Evolutionary conservation across 257 asterid genomes (phyloP).

Genomic region (Nicotiana undulata): DNA sequence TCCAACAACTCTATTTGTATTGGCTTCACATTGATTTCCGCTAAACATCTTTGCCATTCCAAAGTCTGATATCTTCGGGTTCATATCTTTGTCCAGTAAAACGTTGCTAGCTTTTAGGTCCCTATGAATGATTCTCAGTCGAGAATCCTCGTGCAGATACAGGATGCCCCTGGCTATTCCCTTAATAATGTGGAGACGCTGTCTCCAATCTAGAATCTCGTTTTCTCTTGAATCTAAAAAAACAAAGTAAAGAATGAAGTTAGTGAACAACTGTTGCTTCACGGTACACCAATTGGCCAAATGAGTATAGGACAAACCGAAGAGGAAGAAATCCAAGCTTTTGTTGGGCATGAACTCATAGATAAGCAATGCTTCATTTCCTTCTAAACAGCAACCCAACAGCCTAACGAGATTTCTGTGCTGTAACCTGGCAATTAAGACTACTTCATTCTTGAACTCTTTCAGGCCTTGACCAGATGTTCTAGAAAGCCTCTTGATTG

Average conservation of each 20-base stretch:
- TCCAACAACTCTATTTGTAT: constrained; percentile 14
- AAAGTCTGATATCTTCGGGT: constrained; percentile 5
- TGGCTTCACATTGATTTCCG: background rate
- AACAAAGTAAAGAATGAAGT: background rate
- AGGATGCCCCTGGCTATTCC: constrained; percentile 3
- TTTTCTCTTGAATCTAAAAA: constrained; percentile 5
- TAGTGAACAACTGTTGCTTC: background rate
- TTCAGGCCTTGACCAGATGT: constrained; percentile 1
- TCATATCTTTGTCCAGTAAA: constrained; percentile 8
- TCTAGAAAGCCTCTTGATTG: constrained; percentile 4
- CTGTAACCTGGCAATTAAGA: constrained; percentile 2
- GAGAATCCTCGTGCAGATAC: constrained; percentile 7
- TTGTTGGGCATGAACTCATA: constrained; percentile 10
- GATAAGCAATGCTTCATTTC: background rate
- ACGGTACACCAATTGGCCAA: background rate
- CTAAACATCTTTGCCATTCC: constrained; percentile 5
- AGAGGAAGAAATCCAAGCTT: constrained; percentile 6
- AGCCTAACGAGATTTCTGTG: constrained; percentile 9
- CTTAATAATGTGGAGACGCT: background rate
- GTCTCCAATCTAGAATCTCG: background rate
- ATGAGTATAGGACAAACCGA: background rate
- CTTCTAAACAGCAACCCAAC: constrained; percentile 4
- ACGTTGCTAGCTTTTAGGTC: constrained; percentile 6
- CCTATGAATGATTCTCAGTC: background rate
- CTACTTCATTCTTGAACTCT: constrained; percentile 10